Base-by-base conservation (phyloP, 768 basidiomycete genomes). In the Lactarius vividus region DNA sequence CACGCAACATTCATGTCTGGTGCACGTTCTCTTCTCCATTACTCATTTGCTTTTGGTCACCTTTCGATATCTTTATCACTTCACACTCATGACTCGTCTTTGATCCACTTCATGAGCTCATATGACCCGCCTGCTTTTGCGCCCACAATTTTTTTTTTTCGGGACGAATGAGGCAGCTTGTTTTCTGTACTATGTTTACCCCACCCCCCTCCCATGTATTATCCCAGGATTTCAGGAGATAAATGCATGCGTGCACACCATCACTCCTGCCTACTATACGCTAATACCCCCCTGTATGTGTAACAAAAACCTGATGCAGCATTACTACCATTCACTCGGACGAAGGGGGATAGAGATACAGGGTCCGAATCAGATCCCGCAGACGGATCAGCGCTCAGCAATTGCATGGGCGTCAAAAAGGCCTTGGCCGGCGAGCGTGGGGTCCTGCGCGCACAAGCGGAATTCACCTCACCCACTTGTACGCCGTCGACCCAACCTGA, bases 41-140 rank as follows among this genome's bases (percentile, higher is more conserved):
- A 26, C 23, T 52, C 56, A 35, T 23, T 37, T 57, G 7, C 31
- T 18, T 20, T 46, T 31, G 9, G 28, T 40, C 20, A 11, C 31
- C 31, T 13, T 65, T 54, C 4, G 59, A 29, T 69, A 69, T 69
- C 61, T 56, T 69, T 69, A 69, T 69, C 52, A 42, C 55, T 42
- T 59, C 59, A 46, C 55, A 11, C 54, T 11, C 65, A 39, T 15
- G 18, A 55, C 29, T 28, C 10, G 15, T 31, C 20, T 40, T 37
- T 57, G 6, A 8, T 20, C 57, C 63, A 61, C 44, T 42, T 42
- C 52, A 39, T 53, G 31, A 16, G 44, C 39, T 53, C 55, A 37
- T 29, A 58, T 42, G 28, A 44, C 7, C 46, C 31, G 26, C 57
- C 20, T 62, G n/a, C 35, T 53, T 56, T 62, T 44, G 26, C 31